Evolutionary conservation across 2,329 filamentous ascomycete species (phyloP).

Genomic region (Penicillium palitans): DNA sequence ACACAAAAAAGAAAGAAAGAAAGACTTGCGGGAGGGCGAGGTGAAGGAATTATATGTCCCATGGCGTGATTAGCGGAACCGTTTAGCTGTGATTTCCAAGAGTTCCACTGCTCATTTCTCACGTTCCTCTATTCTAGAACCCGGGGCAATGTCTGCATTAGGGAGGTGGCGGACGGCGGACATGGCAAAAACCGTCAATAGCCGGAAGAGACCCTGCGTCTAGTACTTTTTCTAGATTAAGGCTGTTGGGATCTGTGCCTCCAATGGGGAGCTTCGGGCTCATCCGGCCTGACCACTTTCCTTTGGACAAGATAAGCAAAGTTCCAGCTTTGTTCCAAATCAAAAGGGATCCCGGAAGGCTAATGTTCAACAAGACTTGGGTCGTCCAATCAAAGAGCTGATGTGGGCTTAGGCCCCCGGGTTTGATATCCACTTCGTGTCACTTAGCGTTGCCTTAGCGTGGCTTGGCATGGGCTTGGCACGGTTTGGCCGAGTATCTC

Average conservation of each 20-base stretch:
- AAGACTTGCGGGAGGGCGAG: neutral
- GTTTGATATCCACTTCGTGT: neutral
- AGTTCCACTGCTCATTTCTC: neutral
- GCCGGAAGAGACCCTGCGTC: slow-evolving; percentile 15
- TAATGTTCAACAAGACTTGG: slow-evolving; percentile 1
- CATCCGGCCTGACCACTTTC: neutral
- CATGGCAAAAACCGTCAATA: slow-evolving; percentile 11
- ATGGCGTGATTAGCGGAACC: neutral
- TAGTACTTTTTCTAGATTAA: neutral
- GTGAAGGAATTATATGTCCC: slow-evolving; percentile 7
- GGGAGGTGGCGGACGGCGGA: neutral
- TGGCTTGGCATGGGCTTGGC: slow-evolving; percentile 13
- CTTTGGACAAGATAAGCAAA: slow-evolving; percentile 1
- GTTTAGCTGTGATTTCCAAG: neutral
- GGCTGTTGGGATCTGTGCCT: neutral
- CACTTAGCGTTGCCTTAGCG: neutral
- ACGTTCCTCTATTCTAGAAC: neutral
- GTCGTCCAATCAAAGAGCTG: slow-evolving; percentile 5
- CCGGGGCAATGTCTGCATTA: slow-evolving; percentile 5
- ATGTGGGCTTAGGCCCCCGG: neutral
- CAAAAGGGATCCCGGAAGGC: neutral
- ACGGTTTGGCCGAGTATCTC: neutral
- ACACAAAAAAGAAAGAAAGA: slow-evolving; percentile 1
- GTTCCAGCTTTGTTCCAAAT: neutral
- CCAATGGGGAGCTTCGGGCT: neutral